These are phyloP conservation scores for Monascus purpureus DNA, from an alignment of 495 filamentous ascomycete species.

Conservation along the genomic window DNA sequence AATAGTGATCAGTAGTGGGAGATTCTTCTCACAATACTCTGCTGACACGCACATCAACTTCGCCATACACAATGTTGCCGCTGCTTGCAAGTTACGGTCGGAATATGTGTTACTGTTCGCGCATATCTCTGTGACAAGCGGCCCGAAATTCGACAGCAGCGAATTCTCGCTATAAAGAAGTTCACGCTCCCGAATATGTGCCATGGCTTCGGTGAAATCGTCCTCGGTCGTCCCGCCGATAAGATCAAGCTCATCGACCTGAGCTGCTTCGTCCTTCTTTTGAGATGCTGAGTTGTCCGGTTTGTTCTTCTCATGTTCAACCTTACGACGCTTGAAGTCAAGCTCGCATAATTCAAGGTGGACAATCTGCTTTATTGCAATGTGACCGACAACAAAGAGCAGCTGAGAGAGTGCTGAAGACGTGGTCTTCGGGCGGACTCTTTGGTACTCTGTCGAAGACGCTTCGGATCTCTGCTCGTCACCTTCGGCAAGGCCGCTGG, in stretches of 20 bases:
- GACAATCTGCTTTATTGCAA: slow-evolving; percentile 98
- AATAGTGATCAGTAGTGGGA: slow-evolving; percentile 92
- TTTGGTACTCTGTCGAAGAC: slow-evolving; percentile 18
- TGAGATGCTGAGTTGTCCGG: slow-evolving; percentile 33
- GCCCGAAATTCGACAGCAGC: slow-evolving; percentile 77
- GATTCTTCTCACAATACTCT: slow-evolving; percentile 88
- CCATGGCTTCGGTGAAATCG: slow-evolving; percentile 94
- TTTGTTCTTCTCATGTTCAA: slow-evolving; percentile 80
- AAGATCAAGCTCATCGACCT: slow-evolving; percentile 74
- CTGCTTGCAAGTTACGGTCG: slow-evolving; percentile 77
- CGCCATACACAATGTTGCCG: slow-evolving; percentile 89
- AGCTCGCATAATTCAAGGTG: slow-evolving; percentile 94
- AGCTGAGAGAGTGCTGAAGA: slow-evolving; percentile 75
- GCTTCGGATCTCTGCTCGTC: slow-evolving; percentile 36
- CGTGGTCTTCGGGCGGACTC: slow-evolving; percentile 21
- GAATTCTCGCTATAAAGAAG: slow-evolving; percentile 78
- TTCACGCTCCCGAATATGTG: slow-evolving; percentile 86
- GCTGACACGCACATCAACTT: slow-evolving; percentile 96
- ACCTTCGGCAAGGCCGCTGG: slow-evolving; percentile 12
- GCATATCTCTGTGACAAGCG: slow-evolving; percentile 83
- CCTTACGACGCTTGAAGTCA: slow-evolving; percentile 94
- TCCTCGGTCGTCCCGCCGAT: slow-evolving; percentile 97
- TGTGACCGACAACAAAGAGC: slow-evolving; percentile 89
- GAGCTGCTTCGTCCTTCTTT: slow-evolving; percentile 33
- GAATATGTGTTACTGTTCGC: slow-evolving; percentile 83